Conservation (phyloP, 257 asterid genomes). For the Rhazya stricta region DNA sequence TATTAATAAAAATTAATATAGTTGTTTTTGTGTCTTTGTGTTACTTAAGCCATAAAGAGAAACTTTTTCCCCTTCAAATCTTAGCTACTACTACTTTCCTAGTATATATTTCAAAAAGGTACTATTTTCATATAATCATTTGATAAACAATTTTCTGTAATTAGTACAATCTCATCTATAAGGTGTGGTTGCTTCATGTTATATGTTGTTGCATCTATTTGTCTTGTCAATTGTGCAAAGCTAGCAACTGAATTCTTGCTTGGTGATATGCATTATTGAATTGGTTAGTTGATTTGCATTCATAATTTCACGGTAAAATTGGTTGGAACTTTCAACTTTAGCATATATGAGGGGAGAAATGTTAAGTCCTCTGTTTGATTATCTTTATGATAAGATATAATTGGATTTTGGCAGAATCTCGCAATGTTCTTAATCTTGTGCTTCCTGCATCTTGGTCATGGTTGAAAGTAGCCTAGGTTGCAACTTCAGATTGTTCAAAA, state of each 20-base stretch:
- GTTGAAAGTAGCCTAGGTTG: background rate
- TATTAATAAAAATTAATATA: background rate
- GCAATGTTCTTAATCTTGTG: background rate
- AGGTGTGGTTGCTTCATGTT: background rate
- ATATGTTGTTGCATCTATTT: background rate
- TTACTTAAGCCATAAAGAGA: background rate
- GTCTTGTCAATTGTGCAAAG: background rate
- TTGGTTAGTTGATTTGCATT: background rate
- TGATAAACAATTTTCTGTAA: background rate
- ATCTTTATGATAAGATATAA: background rate
- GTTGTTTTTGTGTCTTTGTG: background rate
- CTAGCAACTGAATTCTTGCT: background rate
- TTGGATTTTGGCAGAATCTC: background rate
- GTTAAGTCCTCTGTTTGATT: background rate
- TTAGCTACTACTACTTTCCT: background rate
- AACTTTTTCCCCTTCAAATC: background rate
- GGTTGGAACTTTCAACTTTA: background rate
- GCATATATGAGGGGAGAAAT: background rate
- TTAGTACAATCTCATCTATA: background rate
- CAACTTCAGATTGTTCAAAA: background rate
- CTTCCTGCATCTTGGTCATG: background rate
- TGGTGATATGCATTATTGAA: background rate
- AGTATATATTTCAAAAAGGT: background rate
- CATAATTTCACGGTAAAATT: background rate
- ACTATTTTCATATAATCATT: background rate